phyloP scores from a whole-genome alignment of 371 early-diverging fungal species.

The Blakeslea trispora region DNA sequence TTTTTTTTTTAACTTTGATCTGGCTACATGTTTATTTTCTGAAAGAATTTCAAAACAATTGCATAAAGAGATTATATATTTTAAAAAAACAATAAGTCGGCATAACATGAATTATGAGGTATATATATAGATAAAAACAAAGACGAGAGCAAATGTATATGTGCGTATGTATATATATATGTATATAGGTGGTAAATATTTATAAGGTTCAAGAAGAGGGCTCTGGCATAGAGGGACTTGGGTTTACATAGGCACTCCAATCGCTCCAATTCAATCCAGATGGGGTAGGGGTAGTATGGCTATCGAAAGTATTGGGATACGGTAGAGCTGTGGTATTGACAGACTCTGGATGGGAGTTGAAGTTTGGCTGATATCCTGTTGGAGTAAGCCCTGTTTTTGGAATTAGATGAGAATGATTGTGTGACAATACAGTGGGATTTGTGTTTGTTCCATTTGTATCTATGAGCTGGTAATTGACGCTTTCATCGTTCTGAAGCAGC shows the following conservation, averaged over 20 bases:
- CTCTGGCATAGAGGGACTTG: neutral
- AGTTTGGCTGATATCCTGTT: neutral
- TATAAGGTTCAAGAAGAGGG: neutral
- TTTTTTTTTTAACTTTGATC: too few relatives aligned
- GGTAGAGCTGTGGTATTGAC: neutral
- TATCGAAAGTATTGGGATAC: conserved; percentile 5
- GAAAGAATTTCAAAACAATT: too few relatives aligned
- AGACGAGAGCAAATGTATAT: too few relatives aligned
- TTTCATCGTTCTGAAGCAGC: neutral
- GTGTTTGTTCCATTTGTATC: neutral
- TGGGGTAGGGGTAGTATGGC: conserved; percentile 13
- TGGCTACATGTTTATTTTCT: too few relatives aligned
- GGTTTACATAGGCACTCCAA: conserved; percentile 25
- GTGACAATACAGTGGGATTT: conserved; percentile 8
- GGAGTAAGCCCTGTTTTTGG: conserved; percentile 7
- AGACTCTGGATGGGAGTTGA: conserved; percentile 2
- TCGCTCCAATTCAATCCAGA: conserved; percentile 27
- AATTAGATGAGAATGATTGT: neutral
- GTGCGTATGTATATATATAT: too few relatives aligned
- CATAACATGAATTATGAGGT: too few relatives aligned
- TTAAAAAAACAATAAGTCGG: too few relatives aligned
- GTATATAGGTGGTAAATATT: too few relatives aligned
- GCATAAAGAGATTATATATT: too few relatives aligned
- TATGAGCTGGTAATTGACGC: too few relatives aligned
- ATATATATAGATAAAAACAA: too few relatives aligned